A percentile compares a stretch with the other conserved stretches of the same genome.
Evolutionary conservation across 1,139 yeast genomes (phyloP).

Genomic region (Tardiomyces digboiensis): DNA sequence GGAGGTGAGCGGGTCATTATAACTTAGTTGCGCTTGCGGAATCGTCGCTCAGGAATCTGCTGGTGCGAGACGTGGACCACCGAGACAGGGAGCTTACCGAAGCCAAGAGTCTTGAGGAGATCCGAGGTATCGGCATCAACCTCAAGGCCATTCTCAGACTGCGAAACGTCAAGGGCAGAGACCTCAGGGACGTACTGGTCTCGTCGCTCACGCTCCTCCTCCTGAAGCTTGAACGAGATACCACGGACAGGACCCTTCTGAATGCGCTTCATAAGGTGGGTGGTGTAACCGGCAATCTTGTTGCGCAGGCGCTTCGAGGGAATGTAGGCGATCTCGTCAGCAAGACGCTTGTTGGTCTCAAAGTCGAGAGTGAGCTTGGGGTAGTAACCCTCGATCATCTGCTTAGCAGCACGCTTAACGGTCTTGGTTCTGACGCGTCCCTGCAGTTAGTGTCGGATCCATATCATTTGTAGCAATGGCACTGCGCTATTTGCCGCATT

Average conservation of each 20-base stretch:
- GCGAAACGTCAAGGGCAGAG: slow-evolving; percentile 98
- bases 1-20: slow-evolving; percentile 1
- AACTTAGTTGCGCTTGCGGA: slow-evolving; percentile 82
- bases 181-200: slow-evolving; percentile 99
- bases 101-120: slow-evolving; percentile 93
- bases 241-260: slow-evolving; percentile 99
- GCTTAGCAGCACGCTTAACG: slow-evolving; percentile 99
- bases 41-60: slow-evolving; percentile 88
- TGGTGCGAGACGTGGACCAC: slow-evolving; percentile 90
- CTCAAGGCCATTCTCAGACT: slow-evolving; percentile 94
- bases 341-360: slow-evolving; percentile 99
- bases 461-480: too few species aligned
- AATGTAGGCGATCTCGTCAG: slow-evolving; percentile 97
- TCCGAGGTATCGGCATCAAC: slow-evolving; percentile 98
- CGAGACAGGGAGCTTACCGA: slow-evolving; percentile 80
- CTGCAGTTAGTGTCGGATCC: too few species aligned
- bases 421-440: slow-evolving; percentile 63
- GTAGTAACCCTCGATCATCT: slow-evolving; percentile 99
- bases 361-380: slow-evolving; percentile 99
- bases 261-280: slow-evolving; percentile 99
- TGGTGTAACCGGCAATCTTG: slow-evolving; percentile 99
- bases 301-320: slow-evolving; percentile 99
- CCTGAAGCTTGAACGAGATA: slow-evolving; percentile 99
- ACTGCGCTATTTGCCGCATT: too few species aligned
- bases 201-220: slow-evolving; percentile 99